Evolutionary conservation across 2,329 filamentous ascomycete species (phyloP).

Genomic region (Colletotrichum lindemuthianum): DNA sequence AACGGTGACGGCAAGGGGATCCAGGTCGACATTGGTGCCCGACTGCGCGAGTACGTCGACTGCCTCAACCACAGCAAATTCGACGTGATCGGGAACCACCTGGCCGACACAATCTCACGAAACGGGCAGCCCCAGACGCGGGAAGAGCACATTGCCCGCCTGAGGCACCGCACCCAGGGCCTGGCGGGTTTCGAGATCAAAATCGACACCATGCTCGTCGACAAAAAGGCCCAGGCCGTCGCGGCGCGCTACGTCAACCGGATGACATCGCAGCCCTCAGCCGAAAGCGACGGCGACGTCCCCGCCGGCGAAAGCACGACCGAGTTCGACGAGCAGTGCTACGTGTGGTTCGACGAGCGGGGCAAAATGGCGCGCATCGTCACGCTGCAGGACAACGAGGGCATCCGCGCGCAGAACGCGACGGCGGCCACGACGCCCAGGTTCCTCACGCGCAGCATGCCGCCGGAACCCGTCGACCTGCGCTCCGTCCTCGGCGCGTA

Average conservation of each 20-base stretch:
- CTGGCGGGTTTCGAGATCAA: conserved; percentile 24
- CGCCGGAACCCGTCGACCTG: conserved; percentile 15
- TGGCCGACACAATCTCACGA: conserved; percentile 23
- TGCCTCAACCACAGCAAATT: conserved; percentile 30
- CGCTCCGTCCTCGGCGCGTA: conserved; percentile 41
- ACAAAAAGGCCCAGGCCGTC: conserved; percentile 22
- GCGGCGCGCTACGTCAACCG: conserved; percentile 29
- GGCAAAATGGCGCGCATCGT: conserved; percentile 30
- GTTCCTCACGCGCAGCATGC: conserved; percentile 21
- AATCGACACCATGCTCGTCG: conserved; percentile 30
- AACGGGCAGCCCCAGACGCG: conserved; percentile 27
- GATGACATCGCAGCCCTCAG: conserved; percentile 15
- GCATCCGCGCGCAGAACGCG: conserved; percentile 19
- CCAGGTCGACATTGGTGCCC: conserved; percentile 30
- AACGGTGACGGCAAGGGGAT: conserved; percentile 32
- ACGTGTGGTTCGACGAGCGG: conserved; percentile 30
- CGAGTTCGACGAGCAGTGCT: conserved; percentile 34
- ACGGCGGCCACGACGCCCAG: conserved; percentile 21
- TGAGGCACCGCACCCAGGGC: conserved; percentile 11
- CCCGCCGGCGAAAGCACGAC: conserved; percentile 7
- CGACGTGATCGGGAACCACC: conserved; percentile 27
- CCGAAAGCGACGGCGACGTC: background rate
- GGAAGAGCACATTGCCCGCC: conserved; percentile 27
- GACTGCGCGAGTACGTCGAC: conserved; percentile 32
- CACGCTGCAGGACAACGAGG: conserved; percentile 33